Percentiles rank a stretch among this genome's conserved stretches.
Evolutionary conservation across 352 stramenopile genomes (phyloP).

Genomic region (Phytophthora multivora): DNA sequence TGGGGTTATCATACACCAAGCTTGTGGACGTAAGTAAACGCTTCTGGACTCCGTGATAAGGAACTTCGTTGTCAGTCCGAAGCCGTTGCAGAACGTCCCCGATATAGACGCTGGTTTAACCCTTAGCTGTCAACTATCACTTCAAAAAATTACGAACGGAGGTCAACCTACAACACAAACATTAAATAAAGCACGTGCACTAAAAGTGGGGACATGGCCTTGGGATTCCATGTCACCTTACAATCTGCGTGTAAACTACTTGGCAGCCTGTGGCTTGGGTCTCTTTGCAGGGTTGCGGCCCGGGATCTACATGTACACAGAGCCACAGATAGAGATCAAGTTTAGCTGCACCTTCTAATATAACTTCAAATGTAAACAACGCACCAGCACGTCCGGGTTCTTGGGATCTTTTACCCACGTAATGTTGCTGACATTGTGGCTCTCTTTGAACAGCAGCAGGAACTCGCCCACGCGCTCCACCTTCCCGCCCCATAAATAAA

Average conservation of each 20-base stretch:
- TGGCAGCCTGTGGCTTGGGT: constrained; percentile 42
- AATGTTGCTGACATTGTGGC: constrained; percentile 80
- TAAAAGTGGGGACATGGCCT: too few species aligned
- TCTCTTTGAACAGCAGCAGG: constrained; percentile 87
- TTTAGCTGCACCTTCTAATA: not conserved
- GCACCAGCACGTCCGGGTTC: constrained; percentile 70
- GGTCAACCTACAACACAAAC: too few species aligned
- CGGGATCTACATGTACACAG: constrained; percentile 61
- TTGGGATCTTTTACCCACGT: constrained; percentile 83
- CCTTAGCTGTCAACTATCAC: too few species aligned
- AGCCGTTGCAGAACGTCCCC: not conserved
- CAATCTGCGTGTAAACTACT: constrained; percentile 8
- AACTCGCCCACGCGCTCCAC: constrained; percentile 88
- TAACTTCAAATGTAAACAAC: not conserved
- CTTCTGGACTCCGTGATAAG: not conserved
- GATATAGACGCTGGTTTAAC: not conserved
- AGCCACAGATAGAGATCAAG: not conserved
- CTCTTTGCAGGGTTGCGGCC: constrained; percentile 65
- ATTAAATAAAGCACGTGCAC: too few species aligned
- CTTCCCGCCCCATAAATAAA: constrained; percentile 83
- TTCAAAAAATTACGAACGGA: too few species aligned
- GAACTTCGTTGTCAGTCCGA: constrained; percentile 3
- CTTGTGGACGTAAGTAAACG: constrained; percentile 6
- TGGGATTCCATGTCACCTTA: not conserved
- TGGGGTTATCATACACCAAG: constrained; percentile 10